A percentile compares a stretch with the other conserved stretches of the same genome.
phyloP scores from a whole-genome alignment of 306 rosid species.

The Glycine latifolia region DNA sequence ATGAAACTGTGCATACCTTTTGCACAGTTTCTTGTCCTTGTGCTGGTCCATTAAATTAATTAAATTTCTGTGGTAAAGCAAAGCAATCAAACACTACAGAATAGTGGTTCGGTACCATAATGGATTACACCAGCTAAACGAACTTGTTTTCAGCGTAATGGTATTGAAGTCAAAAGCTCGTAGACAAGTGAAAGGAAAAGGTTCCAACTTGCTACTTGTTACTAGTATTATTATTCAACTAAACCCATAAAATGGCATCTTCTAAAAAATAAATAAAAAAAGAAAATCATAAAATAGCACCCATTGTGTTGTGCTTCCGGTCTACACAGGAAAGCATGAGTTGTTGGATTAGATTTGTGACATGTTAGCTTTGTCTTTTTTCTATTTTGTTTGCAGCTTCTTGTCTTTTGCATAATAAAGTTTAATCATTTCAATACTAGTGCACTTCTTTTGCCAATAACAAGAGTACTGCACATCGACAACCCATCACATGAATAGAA shows the following conservation, averaged over 20 bases:
- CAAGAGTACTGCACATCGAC: constrained; percentile 9
- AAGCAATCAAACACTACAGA: constrained; percentile 11
- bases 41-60: neutral
- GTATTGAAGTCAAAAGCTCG: constrained; percentile 45
- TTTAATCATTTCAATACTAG: constrained; percentile 29
- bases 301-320: constrained; percentile 30
- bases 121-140: constrained; percentile 47
- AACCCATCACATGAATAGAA: constrained; percentile 13
- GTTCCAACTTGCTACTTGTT: constrained; percentile 29
- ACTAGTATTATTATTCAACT: constrained; percentile 35
- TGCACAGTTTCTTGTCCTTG: constrained; percentile 26
- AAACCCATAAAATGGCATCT: neutral
- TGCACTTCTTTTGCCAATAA: constrained; percentile 43
- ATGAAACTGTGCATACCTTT: constrained; percentile 31
- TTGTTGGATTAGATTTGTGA: constrained; percentile 51
- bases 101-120: constrained; percentile 31
- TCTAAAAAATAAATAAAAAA: neutral
- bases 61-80: neutral
- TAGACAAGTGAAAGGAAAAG: constrained; percentile 29
- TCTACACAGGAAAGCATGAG: constrained; percentile 53
- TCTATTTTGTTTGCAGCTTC: constrained; percentile 40
- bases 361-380: constrained; percentile 54
- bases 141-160: constrained; percentile 39
- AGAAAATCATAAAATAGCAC: constrained; percentile 20
- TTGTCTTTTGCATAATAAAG: constrained; percentile 35